A percentile compares a stretch with the other conserved stretches of the same genome.
phyloP scores from a whole-genome alignment of 2,329 filamentous ascomycete genomes.

The Alternaria alternata region DNA sequence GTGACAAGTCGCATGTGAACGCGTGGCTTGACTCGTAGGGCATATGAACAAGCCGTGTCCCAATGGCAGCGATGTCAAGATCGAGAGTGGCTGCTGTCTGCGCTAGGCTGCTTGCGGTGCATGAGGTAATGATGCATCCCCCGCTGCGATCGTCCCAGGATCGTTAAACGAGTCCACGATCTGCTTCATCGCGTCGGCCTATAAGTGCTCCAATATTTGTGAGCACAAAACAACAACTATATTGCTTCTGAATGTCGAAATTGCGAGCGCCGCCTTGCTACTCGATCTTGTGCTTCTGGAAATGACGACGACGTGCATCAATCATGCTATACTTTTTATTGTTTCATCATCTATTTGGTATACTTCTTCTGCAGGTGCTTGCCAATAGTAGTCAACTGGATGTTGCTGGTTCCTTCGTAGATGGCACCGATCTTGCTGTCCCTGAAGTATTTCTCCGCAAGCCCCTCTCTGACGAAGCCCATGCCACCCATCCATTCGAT shows the following conservation, averaged over 20 bases:
- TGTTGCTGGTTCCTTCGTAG: conserved; percentile 89
- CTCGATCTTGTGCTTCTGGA: neutral
- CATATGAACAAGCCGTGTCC: neutral
- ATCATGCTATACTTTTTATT: neutral
- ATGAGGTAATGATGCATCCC: neutral
- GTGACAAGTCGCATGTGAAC: neutral
- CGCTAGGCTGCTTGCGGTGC: conserved; percentile 4
- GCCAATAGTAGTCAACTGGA: conserved; percentile 74
- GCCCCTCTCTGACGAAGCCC: conserved; percentile 95
- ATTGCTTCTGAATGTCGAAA: neutral
- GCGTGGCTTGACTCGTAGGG: conserved; percentile 1
- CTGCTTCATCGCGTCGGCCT: conserved; percentile 2
- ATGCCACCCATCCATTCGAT: conserved; percentile 99
- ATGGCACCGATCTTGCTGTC: conserved; percentile 99
- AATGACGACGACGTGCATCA: neutral
- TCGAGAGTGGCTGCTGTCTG: neutral
- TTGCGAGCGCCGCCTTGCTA: neutral
- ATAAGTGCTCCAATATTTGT: neutral
- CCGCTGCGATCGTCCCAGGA: conserved; percentile 10
- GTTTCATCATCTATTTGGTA: conserved; percentile 56
- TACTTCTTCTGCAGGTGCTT: conserved; percentile 75
- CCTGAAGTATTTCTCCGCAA: conserved; percentile 97
- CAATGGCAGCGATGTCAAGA: neutral
- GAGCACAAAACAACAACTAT: neutral
- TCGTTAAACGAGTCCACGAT: conserved; percentile 11